Percentiles rank a stretch among this genome's conserved stretches.
Conservation (phyloP, 2,329 filamentous ascomycete genomes). For the Apiospora marii region DNA sequence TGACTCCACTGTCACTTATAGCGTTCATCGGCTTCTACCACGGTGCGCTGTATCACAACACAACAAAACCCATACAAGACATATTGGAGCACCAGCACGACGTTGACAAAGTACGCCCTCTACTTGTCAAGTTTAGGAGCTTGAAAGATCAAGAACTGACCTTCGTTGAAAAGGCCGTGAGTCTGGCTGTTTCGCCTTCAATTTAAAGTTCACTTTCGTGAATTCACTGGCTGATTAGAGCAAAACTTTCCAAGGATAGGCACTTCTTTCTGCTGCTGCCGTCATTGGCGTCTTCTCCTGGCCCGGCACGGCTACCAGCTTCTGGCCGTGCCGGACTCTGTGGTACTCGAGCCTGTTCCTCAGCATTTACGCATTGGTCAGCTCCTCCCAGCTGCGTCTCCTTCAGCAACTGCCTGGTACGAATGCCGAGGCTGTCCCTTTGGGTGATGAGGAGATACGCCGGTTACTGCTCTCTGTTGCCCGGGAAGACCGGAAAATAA, state of each 20-base stretch:
- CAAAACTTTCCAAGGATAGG: background rate
- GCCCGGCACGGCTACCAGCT: background rate
- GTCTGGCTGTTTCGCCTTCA: background rate
- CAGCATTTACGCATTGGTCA: background rate
- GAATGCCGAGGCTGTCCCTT: background rate
- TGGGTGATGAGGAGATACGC: background rate
- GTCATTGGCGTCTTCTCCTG: constrained; percentile 12
- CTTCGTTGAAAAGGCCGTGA: background rate
- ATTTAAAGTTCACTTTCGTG: background rate
- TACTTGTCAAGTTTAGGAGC: background rate
- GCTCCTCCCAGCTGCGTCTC: background rate
- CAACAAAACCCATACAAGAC: background rate
- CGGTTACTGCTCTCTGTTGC: background rate
- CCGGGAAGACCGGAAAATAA: background rate
- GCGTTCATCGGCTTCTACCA: background rate
- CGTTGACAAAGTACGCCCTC: background rate
- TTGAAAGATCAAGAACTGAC: background rate
- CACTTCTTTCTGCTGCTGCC: background rate
- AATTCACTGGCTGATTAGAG: background rate
- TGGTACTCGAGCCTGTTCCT: constrained; percentile 6
- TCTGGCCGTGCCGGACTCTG: background rate
- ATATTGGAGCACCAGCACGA: background rate
- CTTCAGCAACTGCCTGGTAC: background rate
- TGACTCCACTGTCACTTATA: background rate
- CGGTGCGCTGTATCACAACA: background rate